Evolutionary conservation across 805 yeast genomes (phyloP).

Genomic region (Yarrowia sp.): DNA sequence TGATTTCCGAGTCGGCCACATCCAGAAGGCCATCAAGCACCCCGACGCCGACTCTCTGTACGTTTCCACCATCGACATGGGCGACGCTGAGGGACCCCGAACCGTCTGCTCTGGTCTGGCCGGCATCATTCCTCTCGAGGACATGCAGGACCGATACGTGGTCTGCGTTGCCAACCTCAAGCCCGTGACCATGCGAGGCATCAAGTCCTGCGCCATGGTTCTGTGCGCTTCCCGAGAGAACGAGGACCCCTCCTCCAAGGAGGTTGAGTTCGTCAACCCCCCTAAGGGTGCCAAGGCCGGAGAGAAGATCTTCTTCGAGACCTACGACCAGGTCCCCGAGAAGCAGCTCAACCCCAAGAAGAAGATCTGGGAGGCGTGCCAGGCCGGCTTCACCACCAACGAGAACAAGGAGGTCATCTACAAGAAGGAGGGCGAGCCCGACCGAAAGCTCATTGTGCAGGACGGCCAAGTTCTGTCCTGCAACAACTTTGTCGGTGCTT

Average conservation of each 20-base stretch:
- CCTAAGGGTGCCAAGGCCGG: slow-evolving; percentile 93
- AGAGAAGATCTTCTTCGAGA: slow-evolving; percentile 94
- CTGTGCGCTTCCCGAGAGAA: slow-evolving; percentile 71
- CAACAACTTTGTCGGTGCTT: slow-evolving; percentile 68
- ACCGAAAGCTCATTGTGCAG: slow-evolving; percentile 69
- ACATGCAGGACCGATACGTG: slow-evolving; percentile 90
- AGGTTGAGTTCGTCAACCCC: slow-evolving; percentile 90
- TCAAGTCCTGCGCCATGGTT: slow-evolving; percentile 95
- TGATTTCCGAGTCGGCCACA: slow-evolving; percentile 93
- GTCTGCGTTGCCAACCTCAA: slow-evolving; percentile 92
- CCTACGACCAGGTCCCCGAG: slow-evolving; percentile 84
- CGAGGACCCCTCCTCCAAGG: slow-evolving; percentile 41
- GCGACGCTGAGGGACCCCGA: slow-evolving; percentile 96
- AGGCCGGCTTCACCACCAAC: slow-evolving; percentile 84
- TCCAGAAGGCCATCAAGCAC: slow-evolving; percentile 93
- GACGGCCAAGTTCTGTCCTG: slow-evolving; percentile 77
- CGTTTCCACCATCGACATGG: slow-evolving; percentile 94
- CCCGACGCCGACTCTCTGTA: slow-evolving; percentile 97
- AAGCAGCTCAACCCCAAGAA: slow-evolving; percentile 94
- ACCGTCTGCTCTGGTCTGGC: slow-evolving; percentile 97
- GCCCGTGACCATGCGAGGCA: slow-evolving; percentile 98
- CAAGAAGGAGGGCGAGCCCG: slow-evolving; percentile 71
- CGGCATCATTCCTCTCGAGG: slow-evolving; percentile 83
- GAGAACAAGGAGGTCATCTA: slow-evolving; percentile 74
- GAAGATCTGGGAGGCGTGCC: slow-evolving; percentile 94